Conservation (phyloP, 176 grass and related monocot genomes). For the Alloteropsis semialata region DNA sequence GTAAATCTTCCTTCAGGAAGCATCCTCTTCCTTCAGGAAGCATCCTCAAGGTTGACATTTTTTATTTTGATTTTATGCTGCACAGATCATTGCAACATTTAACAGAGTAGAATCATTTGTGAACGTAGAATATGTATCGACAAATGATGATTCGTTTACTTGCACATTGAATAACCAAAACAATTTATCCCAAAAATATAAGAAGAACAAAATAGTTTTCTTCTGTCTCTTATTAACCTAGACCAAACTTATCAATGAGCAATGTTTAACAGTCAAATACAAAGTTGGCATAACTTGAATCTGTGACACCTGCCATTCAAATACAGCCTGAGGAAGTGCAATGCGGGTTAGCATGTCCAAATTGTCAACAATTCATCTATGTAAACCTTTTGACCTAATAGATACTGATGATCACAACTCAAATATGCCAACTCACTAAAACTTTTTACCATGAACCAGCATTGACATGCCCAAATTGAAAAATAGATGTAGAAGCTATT, state of each 20-base stretch:
- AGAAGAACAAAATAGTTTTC: background rate
- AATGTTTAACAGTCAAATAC: background rate
- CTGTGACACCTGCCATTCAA: background rate
- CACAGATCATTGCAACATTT: background rate
- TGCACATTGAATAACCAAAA: background rate
- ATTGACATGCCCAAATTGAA: background rate
- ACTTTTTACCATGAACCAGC: background rate
- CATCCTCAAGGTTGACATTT: background rate
- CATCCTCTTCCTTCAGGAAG: background rate
- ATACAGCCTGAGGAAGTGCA: background rate
- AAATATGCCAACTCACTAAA: background rate
- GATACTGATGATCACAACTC: background rate
- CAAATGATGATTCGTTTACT: background rate
- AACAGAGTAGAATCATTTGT: background rate
- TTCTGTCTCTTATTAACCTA: background rate
- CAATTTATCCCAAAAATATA: background rate
- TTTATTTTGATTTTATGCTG: background rate
- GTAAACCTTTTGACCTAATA: constrained; percentile 7
- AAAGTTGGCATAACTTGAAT: background rate
- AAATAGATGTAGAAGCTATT: background rate
- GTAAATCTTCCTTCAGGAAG: background rate
- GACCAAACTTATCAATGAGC: background rate
- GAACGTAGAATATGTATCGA: background rate
- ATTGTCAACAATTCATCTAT: background rate
- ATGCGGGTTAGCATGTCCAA: background rate